These are phyloP conservation scores for Fraxinus greggii DNA, from an alignment of 305 asterid species.

Conservation along the genomic window DNA sequence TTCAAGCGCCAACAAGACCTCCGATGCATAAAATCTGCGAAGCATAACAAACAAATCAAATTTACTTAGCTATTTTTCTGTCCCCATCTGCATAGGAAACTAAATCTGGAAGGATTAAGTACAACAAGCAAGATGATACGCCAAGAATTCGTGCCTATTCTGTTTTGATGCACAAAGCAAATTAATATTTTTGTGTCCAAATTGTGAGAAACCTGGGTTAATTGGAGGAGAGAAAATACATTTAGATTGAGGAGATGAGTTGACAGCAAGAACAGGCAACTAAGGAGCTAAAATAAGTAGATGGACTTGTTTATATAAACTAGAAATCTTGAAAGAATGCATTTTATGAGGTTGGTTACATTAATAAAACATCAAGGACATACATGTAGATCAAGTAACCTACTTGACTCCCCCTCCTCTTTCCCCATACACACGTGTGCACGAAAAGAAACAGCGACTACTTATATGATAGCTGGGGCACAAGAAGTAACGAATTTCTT, in stretches of 20 bases:
- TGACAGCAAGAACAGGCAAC: background rate
- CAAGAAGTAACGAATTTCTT: background rate
- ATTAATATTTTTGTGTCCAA: background rate
- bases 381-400: background rate
- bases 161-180: background rate
- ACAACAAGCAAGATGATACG: background rate
- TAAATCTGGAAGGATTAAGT: background rate
- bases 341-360: background rate
- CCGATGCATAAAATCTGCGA: conserved; percentile 81
- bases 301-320: background rate
- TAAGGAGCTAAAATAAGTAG: background rate
- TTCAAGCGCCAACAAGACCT: conserved; percentile 76
- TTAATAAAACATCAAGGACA: background rate
- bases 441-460: background rate
- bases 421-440: background rate
- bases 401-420: background rate
- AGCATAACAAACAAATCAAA: background rate
- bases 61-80: background rate
- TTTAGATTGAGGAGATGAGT: background rate
- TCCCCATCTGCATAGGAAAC: background rate
- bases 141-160: background rate
- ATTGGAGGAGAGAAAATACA: background rate
- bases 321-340: background rate
- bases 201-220: background rate
- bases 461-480: background rate